phyloP scores from a whole-genome alignment of 768 basidiomycete genomes.

The Boletus bicolor region DNA sequence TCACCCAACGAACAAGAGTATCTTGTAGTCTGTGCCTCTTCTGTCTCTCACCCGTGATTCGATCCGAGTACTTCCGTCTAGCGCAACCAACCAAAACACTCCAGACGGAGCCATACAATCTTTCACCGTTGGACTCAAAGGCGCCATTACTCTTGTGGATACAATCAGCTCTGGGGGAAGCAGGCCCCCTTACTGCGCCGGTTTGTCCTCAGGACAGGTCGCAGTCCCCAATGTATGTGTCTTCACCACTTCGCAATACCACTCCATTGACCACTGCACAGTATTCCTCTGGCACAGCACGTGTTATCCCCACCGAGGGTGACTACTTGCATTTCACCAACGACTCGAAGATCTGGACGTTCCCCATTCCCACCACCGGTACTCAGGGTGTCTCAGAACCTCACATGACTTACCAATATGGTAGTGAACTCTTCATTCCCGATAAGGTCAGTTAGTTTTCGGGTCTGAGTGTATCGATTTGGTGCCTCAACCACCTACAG shows the following conservation, averaged over 20 bases:
- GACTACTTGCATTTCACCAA: conserved; percentile 17
- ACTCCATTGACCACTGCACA: conserved; percentile 9
- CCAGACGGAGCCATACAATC: conserved; percentile 48
- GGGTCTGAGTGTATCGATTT: not conserved
- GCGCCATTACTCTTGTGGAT: conserved; percentile 44
- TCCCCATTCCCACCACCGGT: conserved; percentile 42
- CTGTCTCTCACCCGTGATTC: not conserved
- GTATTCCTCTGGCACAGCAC: conserved; percentile 55
- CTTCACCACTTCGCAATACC: not conserved
- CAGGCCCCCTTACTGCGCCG: conserved; percentile 48
- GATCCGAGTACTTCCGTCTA: conserved; percentile 19
- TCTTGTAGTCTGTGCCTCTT: conserved; percentile 41
- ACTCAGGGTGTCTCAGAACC: conserved; percentile 49
- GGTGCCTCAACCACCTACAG: conserved; percentile 30
- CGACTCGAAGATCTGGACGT: conserved; percentile 44
- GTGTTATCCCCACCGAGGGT: conserved; percentile 47
- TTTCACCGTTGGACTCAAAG: conserved; percentile 46
- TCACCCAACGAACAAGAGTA: conserved; percentile 36
- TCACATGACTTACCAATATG: conserved; percentile 60
- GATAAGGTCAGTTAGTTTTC: conserved; percentile 50
- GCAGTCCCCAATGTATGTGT: conserved; percentile 52
- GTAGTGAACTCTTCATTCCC: conserved; percentile 56
- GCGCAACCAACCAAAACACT: conserved; percentile 55
- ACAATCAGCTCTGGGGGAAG: conserved; percentile 49
- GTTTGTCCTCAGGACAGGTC: conserved; percentile 53